phyloP scores from a whole-genome alignment of 768 basidiomycete genomes.

The Dentipellis fragilis region DNA sequence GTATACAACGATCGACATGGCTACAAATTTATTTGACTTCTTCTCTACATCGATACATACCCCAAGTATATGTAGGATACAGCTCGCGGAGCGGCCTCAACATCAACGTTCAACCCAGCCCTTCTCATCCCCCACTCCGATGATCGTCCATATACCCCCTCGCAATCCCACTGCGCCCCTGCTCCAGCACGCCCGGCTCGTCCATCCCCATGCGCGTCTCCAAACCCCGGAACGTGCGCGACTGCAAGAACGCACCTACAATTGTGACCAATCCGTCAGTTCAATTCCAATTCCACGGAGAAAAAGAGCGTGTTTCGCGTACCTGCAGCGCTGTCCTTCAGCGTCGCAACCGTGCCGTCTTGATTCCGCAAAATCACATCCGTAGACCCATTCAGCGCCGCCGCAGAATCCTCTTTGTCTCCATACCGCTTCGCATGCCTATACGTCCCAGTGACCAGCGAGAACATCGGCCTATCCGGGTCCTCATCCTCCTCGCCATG shows the following conservation, averaged over 20 bases:
- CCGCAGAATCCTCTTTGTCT: constrained; percentile 14
- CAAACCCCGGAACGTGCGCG: constrained; percentile 70
- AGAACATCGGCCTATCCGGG: constrained; percentile 71
- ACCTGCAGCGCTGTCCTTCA: constrained; percentile 68
- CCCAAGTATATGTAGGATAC: too few relatives aligned
- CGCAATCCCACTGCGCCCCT: constrained; percentile 85
- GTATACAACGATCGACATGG: too few relatives aligned
- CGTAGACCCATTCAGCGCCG: constrained; percentile 20
- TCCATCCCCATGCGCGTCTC: constrained; percentile 73
- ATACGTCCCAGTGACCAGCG: constrained; percentile 79
- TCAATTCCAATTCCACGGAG: too few relatives aligned
- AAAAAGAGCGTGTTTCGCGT: constrained; percentile 10
- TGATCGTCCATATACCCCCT: constrained; percentile 66
- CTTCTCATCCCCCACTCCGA: neutral
- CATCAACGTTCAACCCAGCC: too few relatives aligned
- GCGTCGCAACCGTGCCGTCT: constrained; percentile 42
- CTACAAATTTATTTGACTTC: too few relatives aligned
- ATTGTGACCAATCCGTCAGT: neutral
- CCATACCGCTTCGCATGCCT: constrained; percentile 67
- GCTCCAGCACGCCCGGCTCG: constrained; percentile 71
- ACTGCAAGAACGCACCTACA: constrained; percentile 60
- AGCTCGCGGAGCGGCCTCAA: too few relatives aligned
- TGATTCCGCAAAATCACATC: constrained; percentile 56
- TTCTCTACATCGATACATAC: too few relatives aligned
- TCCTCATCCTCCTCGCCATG: too few relatives aligned